phyloP scores from a whole-genome alignment of 148 eudicot species.

The Chenopodium formosanum region DNA sequence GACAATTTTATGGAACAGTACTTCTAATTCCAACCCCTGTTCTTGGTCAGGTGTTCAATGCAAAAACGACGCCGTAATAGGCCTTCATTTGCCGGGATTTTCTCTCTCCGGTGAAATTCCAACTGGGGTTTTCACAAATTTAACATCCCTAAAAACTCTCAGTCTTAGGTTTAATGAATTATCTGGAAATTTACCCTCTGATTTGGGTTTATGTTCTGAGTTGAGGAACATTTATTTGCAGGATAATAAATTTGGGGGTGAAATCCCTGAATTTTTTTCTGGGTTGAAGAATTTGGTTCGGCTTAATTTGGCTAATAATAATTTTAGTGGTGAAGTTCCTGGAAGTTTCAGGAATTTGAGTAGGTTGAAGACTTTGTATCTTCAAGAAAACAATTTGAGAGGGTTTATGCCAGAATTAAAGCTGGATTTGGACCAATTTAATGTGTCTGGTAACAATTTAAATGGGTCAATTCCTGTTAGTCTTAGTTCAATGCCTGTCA shows the following conservation, averaged over 20 bases:
- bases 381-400: conserved; percentile 52
- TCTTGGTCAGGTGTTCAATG: conserved; percentile 59
- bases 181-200: conserved; percentile 47
- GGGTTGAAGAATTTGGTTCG: conserved; percentile 40
- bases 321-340: conserved; percentile 53
- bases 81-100: conserved; percentile 54
- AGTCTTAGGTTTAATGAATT: conserved; percentile 57
- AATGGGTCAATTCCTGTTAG: conserved; percentile 68
- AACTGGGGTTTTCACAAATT: conserved; percentile 35
- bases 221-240: conserved; percentile 56
- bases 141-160: conserved; percentile 42
- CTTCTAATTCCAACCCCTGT: conserved; percentile 40
- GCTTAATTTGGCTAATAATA: conserved; percentile 53
- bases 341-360: conserved; percentile 35
- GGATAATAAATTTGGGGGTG: conserved; percentile 49
- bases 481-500: conserved; percentile 38
- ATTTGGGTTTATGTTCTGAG: conserved; percentile 33
- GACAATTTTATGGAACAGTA: conserved; percentile 52
- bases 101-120: conserved; percentile 61
- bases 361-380: conserved; percentile 51
- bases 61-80: conserved; percentile 40
- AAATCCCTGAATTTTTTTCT: conserved; percentile 32
- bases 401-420: conserved; percentile 68
- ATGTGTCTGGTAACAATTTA: conserved; percentile 56
- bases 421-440: conserved; percentile 54